These are phyloP conservation scores for Babesia divergens DNA, from an alignment of 169 alveolate genomes.

Conservation along the genomic window DNA sequence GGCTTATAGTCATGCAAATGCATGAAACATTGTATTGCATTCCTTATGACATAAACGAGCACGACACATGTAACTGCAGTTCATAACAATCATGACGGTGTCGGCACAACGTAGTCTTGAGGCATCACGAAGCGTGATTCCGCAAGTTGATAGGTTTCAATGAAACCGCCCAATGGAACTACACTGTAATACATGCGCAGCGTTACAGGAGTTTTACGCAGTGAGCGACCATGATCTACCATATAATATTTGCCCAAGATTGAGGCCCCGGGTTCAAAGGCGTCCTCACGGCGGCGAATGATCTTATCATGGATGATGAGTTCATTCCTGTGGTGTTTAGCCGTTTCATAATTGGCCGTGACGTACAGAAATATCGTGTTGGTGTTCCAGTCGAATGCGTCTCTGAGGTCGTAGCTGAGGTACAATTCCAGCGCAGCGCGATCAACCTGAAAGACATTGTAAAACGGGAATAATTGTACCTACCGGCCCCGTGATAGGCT, in stretches of 20 bases:
- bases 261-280: conserved; percentile 30
- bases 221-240: conserved; percentile 55
- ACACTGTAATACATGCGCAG: conserved; percentile 35
- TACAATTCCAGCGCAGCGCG: conserved; percentile 54
- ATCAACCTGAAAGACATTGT: conserved; percentile 14
- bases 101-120: neutral
- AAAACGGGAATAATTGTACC: neutral
- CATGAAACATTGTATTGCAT: too few relatives aligned
- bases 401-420: conserved; percentile 52
- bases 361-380: conserved; percentile 47
- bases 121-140: conserved; percentile 43
- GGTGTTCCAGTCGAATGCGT: conserved; percentile 64
- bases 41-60: too few relatives aligned
- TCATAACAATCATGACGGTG: too few relatives aligned
- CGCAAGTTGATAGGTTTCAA: conserved; percentile 21
- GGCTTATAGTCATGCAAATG: too few relatives aligned
- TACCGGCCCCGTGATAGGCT: conserved; percentile 15
- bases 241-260: conserved; percentile 45
- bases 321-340: conserved; percentile 41
- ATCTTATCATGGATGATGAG: conserved; percentile 53
- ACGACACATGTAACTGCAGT: too few relatives aligned
- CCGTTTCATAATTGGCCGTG: conserved; percentile 55
- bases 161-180: conserved; percentile 59
- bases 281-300: conserved; percentile 17
- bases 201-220: conserved; percentile 28